Evolutionary conservation across 345 rosid genomes (phyloP).

Genomic region (Populus davidiana): DNA sequence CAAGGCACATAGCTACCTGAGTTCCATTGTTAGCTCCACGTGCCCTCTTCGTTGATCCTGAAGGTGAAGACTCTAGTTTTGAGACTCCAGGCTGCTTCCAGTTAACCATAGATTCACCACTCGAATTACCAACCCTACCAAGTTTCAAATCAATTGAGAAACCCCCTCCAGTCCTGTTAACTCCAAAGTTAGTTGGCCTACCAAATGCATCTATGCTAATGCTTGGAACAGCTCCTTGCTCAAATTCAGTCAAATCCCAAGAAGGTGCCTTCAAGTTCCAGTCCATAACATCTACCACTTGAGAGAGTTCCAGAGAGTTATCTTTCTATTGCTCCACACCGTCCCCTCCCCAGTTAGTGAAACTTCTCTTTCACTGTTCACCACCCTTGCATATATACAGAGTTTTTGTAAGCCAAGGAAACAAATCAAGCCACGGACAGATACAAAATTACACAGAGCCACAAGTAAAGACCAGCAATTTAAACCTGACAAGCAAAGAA

Average conservation of each 20-base stretch:
- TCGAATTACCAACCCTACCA: conserved; percentile 49
- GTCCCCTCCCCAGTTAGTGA: conserved; percentile 2
- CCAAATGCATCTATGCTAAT: conserved; percentile 32
- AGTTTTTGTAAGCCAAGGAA: conserved; percentile 8
- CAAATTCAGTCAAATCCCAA: conserved; percentile 53
- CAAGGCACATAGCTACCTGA: conserved; percentile 58
- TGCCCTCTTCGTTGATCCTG: conserved; percentile 56
- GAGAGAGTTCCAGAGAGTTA: background rate
- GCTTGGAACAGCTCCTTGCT: conserved; percentile 45
- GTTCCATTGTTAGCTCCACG: conserved; percentile 41
- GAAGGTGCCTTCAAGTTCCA: conserved; percentile 64
- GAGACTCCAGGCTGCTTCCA: conserved; percentile 40
- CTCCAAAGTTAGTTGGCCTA: conserved; percentile 43
- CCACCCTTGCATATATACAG: conserved; percentile 10
- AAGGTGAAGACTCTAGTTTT: conserved; percentile 35
- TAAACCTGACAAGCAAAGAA: background rate
- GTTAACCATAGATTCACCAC: conserved; percentile 35
- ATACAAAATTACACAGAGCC: background rate
- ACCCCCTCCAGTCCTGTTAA: conserved; percentile 27
- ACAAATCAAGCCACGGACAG: background rate
- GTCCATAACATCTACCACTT: conserved; percentile 50
- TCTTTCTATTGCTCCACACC: conserved; percentile 24
- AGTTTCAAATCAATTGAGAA: conserved; percentile 81
- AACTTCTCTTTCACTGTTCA: conserved; percentile 18
- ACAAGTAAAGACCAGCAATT: background rate